Evolutionary conservation across 108 stramenopile genomes (phyloP).

Genomic region (Aurantiochytrium sp.): DNA sequence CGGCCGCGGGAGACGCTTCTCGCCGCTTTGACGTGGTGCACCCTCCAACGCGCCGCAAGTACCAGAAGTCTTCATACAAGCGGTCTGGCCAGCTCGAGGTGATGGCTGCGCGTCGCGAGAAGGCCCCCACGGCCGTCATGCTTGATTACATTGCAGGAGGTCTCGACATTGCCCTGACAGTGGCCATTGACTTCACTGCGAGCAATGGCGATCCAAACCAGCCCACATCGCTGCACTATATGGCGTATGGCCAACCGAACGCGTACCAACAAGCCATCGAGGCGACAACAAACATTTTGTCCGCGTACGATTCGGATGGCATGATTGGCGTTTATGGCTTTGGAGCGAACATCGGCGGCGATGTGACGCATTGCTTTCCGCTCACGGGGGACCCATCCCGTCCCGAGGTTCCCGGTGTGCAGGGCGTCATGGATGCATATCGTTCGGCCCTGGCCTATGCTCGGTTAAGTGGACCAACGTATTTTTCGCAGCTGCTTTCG

Average conservation of each 20-base stretch:
- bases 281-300: constrained; percentile 31
- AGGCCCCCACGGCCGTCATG: neutral
- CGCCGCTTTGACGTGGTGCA: neutral
- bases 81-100: neutral
- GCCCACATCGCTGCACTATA: neutral
- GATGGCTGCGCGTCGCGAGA: neutral
- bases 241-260: neutral
- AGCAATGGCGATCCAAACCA: constrained; percentile 38
- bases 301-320: constrained; percentile 45
- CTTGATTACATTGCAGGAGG: constrained; percentile 46
- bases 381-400: constrained; percentile 23
- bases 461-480: constrained; percentile 36
- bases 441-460: constrained; percentile 7
- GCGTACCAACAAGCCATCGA: constrained; percentile 32
- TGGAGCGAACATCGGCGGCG: constrained; percentile 39
- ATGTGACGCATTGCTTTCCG: constrained; percentile 33
- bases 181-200: constrained; percentile 48
- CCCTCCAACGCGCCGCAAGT: neutral
- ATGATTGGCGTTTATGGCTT: constrained; percentile 43
- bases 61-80: neutral
- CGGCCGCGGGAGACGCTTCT: neutral
- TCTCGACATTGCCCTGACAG: constrained; percentile 24
- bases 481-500: constrained; percentile 31
- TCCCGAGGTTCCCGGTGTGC: constrained; percentile 32
- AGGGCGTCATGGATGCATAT: constrained; percentile 33